phyloP scores from a whole-genome alignment of 768 basidiomycete genomes.

The Sistotremastrum niveocremeum region DNA sequence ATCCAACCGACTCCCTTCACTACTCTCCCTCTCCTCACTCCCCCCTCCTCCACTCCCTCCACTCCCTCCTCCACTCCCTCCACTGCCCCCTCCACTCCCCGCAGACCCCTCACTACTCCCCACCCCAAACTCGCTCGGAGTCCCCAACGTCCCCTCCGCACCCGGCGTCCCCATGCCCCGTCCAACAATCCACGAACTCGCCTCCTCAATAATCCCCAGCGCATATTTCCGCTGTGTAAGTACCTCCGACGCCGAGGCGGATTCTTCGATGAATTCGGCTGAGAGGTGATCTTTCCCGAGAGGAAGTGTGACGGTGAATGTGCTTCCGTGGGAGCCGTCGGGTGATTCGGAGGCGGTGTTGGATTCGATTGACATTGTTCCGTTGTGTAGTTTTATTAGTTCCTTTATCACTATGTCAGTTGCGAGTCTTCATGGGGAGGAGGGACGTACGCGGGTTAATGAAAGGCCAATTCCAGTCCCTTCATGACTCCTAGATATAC shows the following conservation, averaged over 20 bases:
- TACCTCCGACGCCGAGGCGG: not conserved
- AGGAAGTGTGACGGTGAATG: conserved; percentile 20
- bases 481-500: conserved; percentile 19
- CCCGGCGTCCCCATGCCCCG: conserved; percentile 6
- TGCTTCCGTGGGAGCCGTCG: conserved; percentile 20
- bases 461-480: conserved; percentile 25
- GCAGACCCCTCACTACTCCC: conserved; percentile 2
- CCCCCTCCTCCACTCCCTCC: not conserved
- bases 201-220: conserved; percentile 24
- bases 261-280: conserved; percentile 13
- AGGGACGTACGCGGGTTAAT: conserved; percentile 15
- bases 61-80: not conserved
- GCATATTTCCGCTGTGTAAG: conserved; percentile 15
- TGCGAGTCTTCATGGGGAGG: not conserved
- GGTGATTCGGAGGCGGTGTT: conserved; percentile 13
- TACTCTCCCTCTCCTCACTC: conserved; percentile 10
- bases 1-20: conserved; percentile 16
- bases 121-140: conserved; percentile 1
- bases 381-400: conserved; percentile 23
- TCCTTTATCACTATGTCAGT: conserved; percentile 8
- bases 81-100: conserved; percentile 6
- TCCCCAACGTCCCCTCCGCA: conserved; percentile 5
- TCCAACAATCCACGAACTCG: conserved; percentile 19
- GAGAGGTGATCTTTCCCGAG: conserved; percentile 21
- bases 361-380: conserved; percentile 18